Evolutionary conservation across 106 monocot genomes (phyloP).

Genomic region (Dendrobium nobile): DNA sequence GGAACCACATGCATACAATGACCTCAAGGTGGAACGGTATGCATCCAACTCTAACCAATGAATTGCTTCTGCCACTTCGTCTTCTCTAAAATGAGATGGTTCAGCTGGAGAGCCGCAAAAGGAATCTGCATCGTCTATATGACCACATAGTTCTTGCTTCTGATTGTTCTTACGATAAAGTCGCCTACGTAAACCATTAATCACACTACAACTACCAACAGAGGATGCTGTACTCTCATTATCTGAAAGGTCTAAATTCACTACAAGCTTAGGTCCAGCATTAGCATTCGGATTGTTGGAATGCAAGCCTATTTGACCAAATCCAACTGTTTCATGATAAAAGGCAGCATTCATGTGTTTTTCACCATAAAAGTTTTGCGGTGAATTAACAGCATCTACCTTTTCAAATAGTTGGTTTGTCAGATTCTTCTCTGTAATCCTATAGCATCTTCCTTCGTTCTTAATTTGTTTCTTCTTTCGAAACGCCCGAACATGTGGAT

Average conservation of each 20-base stretch:
- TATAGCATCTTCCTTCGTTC: neutral
- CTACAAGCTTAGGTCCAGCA: constrained; percentile 3
- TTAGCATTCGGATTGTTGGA: neutral
- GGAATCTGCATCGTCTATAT: constrained; percentile 5
- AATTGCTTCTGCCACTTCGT: constrained; percentile 8
- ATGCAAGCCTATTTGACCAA: constrained; percentile 9
- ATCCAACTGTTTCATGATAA: constrained; percentile 19
- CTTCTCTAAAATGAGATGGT: neutral
- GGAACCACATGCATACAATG: constrained; percentile 19
- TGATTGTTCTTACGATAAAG: neutral
- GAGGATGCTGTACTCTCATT: constrained; percentile 10
- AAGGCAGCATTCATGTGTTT: constrained; percentile 26
- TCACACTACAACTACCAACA: constrained; percentile 23
- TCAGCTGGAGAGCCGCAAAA: constrained; percentile 4
- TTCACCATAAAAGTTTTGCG: constrained; percentile 26
- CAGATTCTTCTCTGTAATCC: neutral
- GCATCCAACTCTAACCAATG: constrained; percentile 26
- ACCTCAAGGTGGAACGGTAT: constrained; percentile 11
- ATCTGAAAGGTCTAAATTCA: neutral
- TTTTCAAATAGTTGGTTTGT: constrained; percentile 17
- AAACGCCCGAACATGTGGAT: neutral
- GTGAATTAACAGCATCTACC: constrained; percentile 43
- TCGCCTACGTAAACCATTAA: constrained; percentile 6
- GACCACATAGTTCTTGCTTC: neutral
- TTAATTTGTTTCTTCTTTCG: constrained; percentile 11